These are phyloP conservation scores for Zygnema cylindricum DNA, from an alignment of 139 green algal genomes.

Conservation along the genomic window DNA sequence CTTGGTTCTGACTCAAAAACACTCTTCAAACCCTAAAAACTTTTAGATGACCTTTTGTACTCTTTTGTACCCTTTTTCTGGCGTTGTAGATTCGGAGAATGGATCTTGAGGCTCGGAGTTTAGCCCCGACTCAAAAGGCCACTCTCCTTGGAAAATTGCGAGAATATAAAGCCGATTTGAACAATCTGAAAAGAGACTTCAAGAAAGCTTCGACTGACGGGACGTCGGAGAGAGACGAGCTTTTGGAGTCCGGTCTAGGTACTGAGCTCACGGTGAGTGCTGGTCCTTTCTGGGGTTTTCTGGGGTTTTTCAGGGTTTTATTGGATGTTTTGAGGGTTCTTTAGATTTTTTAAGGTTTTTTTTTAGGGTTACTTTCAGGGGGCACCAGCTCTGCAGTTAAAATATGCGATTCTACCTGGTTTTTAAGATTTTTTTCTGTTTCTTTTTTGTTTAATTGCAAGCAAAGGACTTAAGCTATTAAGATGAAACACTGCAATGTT, in stretches of 20 bases:
- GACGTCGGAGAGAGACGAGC: constrained; percentile 68
- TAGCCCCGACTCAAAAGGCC: constrained; percentile 72
- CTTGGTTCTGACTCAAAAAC: not conserved
- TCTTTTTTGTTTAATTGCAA: too few relatives aligned
- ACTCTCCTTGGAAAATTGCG: constrained; percentile 79
- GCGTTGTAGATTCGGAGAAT: too few relatives aligned
- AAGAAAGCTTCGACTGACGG: constrained; percentile 64
- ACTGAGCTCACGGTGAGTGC: constrained; percentile 66
- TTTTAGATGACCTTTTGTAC: not conserved
- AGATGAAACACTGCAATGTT: not conserved
- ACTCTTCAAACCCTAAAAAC: not conserved
- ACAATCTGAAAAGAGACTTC: constrained; percentile 68
- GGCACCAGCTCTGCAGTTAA: not conserved
- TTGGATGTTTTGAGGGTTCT: too few relatives aligned
- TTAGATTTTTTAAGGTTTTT: too few relatives aligned
- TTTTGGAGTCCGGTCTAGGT: constrained; percentile 85
- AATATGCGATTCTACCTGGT: too few relatives aligned
- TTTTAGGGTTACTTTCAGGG: not conserved
- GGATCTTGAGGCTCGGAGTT: constrained; percentile 92
- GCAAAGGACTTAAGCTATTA: not conserved
- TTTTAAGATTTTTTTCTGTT: too few relatives aligned
- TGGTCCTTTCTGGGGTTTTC: too few relatives aligned
- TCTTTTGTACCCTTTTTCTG: not conserved
- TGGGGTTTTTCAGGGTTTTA: too few relatives aligned
- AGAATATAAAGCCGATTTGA: constrained; percentile 89